These are phyloP conservation scores for Hypocreales sp. DNA, from an alignment of 2,329 filamentous ascomycete genomes.

Conservation along the genomic window DNA sequence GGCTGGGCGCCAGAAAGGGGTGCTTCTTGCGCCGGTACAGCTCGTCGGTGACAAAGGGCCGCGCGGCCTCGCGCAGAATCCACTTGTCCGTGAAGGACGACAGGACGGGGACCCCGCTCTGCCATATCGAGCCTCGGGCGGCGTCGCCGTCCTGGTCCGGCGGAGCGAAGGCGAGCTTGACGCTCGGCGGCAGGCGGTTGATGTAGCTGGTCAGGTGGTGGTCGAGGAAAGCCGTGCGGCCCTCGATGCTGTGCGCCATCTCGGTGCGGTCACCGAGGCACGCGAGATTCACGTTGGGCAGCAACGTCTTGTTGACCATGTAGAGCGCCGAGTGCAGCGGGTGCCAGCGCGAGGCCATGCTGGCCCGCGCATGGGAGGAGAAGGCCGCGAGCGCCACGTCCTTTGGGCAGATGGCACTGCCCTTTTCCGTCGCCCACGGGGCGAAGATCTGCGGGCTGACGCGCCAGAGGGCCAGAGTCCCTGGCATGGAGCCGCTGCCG, in stretches of 20 bases:
- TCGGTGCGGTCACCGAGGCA: slow-evolving; percentile 18
- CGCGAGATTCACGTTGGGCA: slow-evolving; percentile 13
- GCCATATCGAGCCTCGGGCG: slow-evolving; percentile 3
- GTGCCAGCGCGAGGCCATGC: slow-evolving; percentile 3
- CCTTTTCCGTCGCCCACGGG: not conserved
- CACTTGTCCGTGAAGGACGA: slow-evolving; percentile 27
- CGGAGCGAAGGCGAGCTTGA: slow-evolving; percentile 2
- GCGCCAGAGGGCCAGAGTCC: not conserved
- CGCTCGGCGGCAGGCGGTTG: slow-evolving; percentile 4
- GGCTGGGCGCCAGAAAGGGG: slow-evolving; percentile 29
- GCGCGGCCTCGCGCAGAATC: slow-evolving; percentile 32
- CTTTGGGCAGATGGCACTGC: too few relatives aligned
- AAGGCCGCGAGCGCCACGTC: not conserved
- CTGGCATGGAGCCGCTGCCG: not conserved
- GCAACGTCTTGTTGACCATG: slow-evolving; percentile 2
- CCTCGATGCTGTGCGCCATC: slow-evolving; percentile 21
- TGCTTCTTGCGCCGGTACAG: slow-evolving; percentile 32
- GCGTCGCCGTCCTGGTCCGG: not conserved
- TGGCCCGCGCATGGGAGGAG: not conserved
- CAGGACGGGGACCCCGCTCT: slow-evolving; percentile 3
- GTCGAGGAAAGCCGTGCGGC: slow-evolving; percentile 18
- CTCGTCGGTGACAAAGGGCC: slow-evolving; percentile 34
- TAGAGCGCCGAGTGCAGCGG: slow-evolving; percentile 2
- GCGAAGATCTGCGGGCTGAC: not conserved
- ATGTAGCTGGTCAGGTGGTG: slow-evolving; percentile 7